A percentile compares a stretch with the other conserved stretches of the same genome.
Conservation (phyloP, 345 rosid genomes). For the Citrus sp. region DNA sequence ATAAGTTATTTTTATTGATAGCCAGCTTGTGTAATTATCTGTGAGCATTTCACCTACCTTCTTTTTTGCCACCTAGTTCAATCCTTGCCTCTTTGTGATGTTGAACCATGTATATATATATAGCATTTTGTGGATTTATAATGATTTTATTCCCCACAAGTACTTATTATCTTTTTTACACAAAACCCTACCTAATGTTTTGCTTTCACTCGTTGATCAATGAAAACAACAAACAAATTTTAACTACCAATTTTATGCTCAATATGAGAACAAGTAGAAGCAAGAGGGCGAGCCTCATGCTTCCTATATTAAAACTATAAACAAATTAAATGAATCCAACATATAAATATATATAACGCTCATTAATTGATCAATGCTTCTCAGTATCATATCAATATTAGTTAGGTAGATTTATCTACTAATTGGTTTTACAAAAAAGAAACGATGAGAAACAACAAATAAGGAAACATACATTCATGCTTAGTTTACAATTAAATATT, state of each 20-base stretch:
- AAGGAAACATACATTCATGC: not conserved
- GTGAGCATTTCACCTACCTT: constrained; percentile 35
- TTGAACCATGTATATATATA: constrained; percentile 15
- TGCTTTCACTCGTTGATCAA: not conserved
- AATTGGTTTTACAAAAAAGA: not conserved
- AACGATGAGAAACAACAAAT: too few relatives aligned
- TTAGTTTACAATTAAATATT: too few relatives aligned
- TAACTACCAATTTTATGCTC: not conserved
- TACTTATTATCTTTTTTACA: not conserved
- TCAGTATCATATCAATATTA: constrained; percentile 10
- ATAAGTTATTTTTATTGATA: constrained; percentile 22
- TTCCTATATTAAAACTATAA: not conserved
- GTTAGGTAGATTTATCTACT: constrained; percentile 22
- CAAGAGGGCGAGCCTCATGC: not conserved
- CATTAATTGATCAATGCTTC: constrained; percentile 20
- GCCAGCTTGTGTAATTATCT: constrained; percentile 20
- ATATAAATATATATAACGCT: constrained; percentile 1
- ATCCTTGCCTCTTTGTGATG: constrained; percentile 25
- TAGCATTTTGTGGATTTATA: not conserved
- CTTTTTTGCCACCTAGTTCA: constrained; percentile 14
- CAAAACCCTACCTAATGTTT: constrained; percentile 1
- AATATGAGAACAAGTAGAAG: not conserved
- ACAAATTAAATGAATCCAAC: not conserved
- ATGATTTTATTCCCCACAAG: not conserved
- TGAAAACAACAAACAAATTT: not conserved